phyloP scores from a whole-genome alignment of 176 grass and related monocot genomes.

The Eragrostis nindensis region DNA sequence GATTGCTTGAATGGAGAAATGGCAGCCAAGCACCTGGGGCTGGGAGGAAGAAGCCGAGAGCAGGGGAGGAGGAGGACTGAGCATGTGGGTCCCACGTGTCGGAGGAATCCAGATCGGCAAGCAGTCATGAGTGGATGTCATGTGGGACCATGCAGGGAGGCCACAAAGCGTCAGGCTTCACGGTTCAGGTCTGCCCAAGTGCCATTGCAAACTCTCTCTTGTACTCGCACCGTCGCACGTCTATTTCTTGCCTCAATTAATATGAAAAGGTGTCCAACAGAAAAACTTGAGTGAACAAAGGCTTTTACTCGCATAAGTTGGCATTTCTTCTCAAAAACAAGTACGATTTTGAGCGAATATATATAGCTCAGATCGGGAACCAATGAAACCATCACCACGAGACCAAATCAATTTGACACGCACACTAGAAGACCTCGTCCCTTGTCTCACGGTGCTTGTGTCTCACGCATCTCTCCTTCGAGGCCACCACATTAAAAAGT shows the following conservation, averaged over 20 bases:
- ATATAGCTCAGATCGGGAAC: neutral
- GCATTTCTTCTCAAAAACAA: neutral
- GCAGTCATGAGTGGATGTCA: neutral
- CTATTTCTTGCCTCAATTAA: too few relatives aligned
- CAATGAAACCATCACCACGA: neutral
- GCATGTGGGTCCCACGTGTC: neutral
- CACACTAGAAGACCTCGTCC: neutral
- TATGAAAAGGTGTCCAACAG: too few relatives aligned
- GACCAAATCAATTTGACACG: conserved; percentile 1
- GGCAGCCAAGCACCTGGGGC: conserved; percentile 22
- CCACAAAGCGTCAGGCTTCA: neutral
- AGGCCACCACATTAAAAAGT: neutral
- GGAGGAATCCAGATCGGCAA: neutral
- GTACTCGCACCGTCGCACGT: too few relatives aligned
- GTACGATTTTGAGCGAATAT: neutral
- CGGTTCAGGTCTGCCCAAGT: too few relatives aligned
- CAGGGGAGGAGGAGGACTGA: neutral
- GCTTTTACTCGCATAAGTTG: neutral
- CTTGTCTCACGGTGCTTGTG: conserved; percentile 32
- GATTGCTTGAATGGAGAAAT: conserved; percentile 20
- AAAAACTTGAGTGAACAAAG: too few relatives aligned
- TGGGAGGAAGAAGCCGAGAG: neutral
- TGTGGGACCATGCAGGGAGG: conserved; percentile 1
- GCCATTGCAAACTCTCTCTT: too few relatives aligned
- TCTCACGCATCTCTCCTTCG: neutral